Conservation (phyloP, 2,329 filamentous ascomycete genomes). For the Zarea fungicola region DNA sequence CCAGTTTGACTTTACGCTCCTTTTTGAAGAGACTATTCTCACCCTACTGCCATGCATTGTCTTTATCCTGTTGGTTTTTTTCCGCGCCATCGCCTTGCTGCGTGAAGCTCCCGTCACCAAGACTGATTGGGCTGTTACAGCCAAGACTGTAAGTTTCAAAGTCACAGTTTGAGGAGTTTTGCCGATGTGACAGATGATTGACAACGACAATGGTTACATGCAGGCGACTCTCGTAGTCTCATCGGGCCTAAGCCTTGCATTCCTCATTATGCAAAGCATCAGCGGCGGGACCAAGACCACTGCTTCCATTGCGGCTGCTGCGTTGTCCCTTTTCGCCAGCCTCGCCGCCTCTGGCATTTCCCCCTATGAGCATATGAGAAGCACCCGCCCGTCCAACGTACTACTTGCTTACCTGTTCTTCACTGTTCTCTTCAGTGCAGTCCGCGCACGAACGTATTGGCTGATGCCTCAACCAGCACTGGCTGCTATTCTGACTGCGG, state of each 20-base stretch:
- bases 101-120: neutral
- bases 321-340: neutral
- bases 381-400: neutral
- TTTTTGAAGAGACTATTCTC: constrained; percentile 15
- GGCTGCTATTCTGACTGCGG: neutral
- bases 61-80: neutral
- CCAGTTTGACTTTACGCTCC: constrained; percentile 16
- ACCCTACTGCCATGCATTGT: constrained; percentile 3
- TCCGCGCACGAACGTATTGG: neutral
- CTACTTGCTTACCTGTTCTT: neutral
- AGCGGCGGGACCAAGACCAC: neutral
- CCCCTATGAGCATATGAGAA: neutral
- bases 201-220: neutral
- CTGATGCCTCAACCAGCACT: neutral
- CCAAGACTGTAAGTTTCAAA: neutral
- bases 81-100: neutral
- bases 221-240: neutral
- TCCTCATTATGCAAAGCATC: neutral
- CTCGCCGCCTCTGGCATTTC: neutral
- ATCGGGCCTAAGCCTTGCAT: neutral
- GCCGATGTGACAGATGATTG: neutral
- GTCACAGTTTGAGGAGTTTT: neutral
- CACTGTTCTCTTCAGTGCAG: neutral
- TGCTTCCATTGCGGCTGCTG: neutral
- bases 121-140: neutral